These are phyloP conservation scores for Coemansia sp. DNA, from an alignment of 192 early-diverging fungal genomes.

Conservation along the genomic window DNA sequence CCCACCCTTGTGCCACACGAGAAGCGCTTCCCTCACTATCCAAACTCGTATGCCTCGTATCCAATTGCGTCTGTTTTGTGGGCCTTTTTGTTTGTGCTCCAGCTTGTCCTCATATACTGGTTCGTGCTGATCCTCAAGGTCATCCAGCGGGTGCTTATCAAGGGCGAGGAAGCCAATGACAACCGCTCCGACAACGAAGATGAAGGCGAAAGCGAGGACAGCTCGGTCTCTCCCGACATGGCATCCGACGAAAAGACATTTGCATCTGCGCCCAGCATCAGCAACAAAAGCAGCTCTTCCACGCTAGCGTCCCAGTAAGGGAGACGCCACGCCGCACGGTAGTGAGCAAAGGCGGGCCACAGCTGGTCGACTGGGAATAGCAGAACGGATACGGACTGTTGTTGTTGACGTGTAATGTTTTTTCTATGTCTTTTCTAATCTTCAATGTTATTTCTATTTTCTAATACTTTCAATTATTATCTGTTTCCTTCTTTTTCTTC, in stretches of 20 bases:
- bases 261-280: neutral
- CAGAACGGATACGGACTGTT: no score
- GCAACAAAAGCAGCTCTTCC: slow-evolving; percentile 1
- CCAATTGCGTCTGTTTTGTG: slow-evolving; percentile 57
- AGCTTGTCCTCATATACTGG: slow-evolving; percentile 77
- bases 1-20: slow-evolving; percentile 56
- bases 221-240: neutral
- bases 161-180: slow-evolving; percentile 70
- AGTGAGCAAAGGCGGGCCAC: neutral
- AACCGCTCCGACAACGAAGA: slow-evolving; percentile 60
- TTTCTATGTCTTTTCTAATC: neutral
- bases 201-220: slow-evolving; percentile 18
- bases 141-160: slow-evolving; percentile 57
- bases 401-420: no score
- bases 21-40: slow-evolving; percentile 60
- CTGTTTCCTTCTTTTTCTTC: neutral
- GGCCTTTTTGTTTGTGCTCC: slow-evolving; percentile 61
- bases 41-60: slow-evolving; percentile 56
- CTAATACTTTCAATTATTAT: neutral
- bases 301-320: neutral
- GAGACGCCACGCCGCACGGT: neutral
- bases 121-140: slow-evolving; percentile 71
- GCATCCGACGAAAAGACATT: neutral
- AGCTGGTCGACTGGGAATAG: no score
- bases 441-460: slow-evolving; percentile 7